A percentile compares a stretch with the other conserved stretches of the same genome.
These are phyloP conservation scores for Colletotrichum sp. DNA, from an alignment of 2,329 filamentous ascomycete genomes.

Conservation along the genomic window DNA sequence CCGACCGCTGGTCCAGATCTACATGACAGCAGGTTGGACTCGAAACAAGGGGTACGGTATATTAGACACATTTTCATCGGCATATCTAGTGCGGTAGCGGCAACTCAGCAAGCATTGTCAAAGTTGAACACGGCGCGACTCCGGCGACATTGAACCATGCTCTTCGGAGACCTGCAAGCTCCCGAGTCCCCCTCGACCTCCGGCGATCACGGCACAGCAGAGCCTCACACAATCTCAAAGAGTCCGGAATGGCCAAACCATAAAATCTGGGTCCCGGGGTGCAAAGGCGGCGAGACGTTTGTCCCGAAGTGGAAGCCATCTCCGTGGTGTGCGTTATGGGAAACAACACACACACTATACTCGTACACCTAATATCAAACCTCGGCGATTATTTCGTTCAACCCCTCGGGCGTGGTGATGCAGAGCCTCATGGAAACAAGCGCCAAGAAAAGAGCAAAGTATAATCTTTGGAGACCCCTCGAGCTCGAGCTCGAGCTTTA, in stretches of 20 bases:
- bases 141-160: not conserved
- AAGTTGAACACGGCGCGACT: not conserved
- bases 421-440: conserved; percentile 13
- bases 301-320: conserved; percentile 5
- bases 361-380: not conserved
- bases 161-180: not conserved
- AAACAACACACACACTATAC: not conserved
- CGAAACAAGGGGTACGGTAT: not conserved
- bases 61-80: not conserved
- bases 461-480: not conserved
- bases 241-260: not conserved
- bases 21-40: not conserved
- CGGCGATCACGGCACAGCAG: not conserved
- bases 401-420: conserved; percentile 8
- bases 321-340: conserved; percentile 6
- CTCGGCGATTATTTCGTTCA: not conserved
- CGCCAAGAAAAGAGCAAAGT: conserved; percentile 4
- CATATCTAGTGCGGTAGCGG: not conserved
- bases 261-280: not conserved
- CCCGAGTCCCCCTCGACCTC: not conserved
- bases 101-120: conserved; percentile 1
- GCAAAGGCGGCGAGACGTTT: conserved; percentile 7
- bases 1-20: not conserved
- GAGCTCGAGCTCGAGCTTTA: not conserved
- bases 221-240: not conserved